These are phyloP conservation scores for Thermothelomyces thermophilus DNA, from an alignment of 2,329 filamentous ascomycete genomes.

Conservation along the genomic window DNA sequence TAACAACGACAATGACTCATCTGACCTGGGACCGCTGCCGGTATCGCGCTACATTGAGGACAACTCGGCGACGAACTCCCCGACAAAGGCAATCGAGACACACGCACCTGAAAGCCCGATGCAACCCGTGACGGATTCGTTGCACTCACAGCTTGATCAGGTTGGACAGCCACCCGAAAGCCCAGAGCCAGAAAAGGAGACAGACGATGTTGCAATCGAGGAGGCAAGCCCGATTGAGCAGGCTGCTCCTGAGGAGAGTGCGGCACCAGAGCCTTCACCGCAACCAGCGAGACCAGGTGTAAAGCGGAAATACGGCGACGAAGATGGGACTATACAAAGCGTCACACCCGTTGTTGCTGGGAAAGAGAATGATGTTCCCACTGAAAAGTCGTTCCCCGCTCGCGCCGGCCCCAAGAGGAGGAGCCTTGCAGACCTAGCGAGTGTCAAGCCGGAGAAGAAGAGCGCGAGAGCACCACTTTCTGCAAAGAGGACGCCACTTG, in stretches of 20 bases:
- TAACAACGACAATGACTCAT: conserved; percentile 52
- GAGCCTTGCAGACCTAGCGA: conserved; percentile 42
- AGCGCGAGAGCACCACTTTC: conserved; percentile 42
- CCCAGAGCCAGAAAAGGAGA: conserved; percentile 11
- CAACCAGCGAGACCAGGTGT: conserved; percentile 40
- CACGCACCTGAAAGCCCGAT: conserved; percentile 8
- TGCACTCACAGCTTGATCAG: conserved; percentile 23
- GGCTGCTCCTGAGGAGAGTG: neutral
- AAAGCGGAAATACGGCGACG: conserved; percentile 56
- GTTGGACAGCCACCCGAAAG: conserved; percentile 14
- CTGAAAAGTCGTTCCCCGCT: conserved; percentile 3
- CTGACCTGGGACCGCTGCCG: conserved; percentile 60
- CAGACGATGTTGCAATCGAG: conserved; percentile 1
- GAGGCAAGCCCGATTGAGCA: conserved; percentile 1
- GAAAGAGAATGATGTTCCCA: conserved; percentile 26
- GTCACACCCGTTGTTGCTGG: conserved; percentile 30
- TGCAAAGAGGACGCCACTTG: conserved; percentile 48
- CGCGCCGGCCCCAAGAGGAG: conserved; percentile 32
- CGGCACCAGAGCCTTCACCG: neutral
- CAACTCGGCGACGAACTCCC: conserved; percentile 47
- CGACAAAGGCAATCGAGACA: conserved; percentile 26
- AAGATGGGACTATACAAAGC: conserved; percentile 36
- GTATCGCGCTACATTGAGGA: conserved; percentile 53
- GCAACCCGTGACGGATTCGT: conserved; percentile 1
- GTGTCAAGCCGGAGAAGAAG: conserved; percentile 36